phyloP scores from a whole-genome alignment of 2,329 filamentous ascomycete genomes.

The Aquanectria penicillioides region DNA sequence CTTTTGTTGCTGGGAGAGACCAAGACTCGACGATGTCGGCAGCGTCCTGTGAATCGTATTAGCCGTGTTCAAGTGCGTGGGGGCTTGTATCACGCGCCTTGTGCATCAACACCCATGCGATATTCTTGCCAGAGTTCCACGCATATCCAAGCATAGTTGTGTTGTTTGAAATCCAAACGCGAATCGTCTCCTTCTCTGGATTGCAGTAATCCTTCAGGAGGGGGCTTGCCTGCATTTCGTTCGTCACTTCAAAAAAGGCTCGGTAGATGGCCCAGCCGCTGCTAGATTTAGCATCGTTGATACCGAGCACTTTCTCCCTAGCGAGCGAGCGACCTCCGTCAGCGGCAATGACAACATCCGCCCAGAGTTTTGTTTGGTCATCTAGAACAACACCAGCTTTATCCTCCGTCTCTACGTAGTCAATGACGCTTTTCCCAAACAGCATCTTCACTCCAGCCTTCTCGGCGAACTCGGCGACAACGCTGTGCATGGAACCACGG shows the following conservation, averaged over 20 bases:
- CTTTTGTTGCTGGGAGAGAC: conserved; percentile 31
- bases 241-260: conserved; percentile 20
- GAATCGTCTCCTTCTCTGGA: conserved; percentile 1
- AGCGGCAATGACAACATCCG: conserved; percentile 32
- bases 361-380: conserved; percentile 16
- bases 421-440: conserved; percentile 21
- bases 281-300: conserved; percentile 26
- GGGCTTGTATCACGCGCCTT: no score
- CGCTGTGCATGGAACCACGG: conserved; percentile 27
- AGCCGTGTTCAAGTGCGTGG: no score
- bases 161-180: conserved; percentile 8
- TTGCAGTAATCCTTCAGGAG: conserved; percentile 9
- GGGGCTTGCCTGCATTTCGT: conserved; percentile 1
- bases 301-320: conserved; percentile 31
- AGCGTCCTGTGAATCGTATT: conserved; percentile 14
- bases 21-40: conserved; percentile 34
- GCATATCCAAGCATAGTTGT: conserved; percentile 13
- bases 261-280: conserved; percentile 35
- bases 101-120: conserved; percentile 18
- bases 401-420: conserved; percentile 24
- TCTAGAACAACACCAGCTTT: conserved; percentile 18
- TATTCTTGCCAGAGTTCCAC: conserved; percentile 8
- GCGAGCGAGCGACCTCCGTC: conserved; percentile 33
- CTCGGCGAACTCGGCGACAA: conserved; percentile 32
- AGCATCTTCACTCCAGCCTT: conserved; percentile 27